Evolutionary conservation across 768 basidiomycete genomes (phyloP).

Genomic region (Suillus fuscotomentosus): DNA sequence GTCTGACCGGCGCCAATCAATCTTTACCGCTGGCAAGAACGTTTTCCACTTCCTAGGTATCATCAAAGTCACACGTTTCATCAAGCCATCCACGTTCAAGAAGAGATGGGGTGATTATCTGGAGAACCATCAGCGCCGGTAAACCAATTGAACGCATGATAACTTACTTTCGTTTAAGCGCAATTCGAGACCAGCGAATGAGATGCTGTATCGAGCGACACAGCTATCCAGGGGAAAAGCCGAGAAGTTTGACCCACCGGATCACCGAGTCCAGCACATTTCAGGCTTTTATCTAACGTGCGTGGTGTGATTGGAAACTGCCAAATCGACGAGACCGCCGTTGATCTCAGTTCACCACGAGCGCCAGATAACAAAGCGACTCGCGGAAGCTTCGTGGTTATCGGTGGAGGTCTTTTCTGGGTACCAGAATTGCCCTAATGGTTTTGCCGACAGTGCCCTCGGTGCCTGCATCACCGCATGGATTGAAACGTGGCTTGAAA

Average conservation of each 20-base stretch:
- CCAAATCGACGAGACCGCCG: slow-evolving; percentile 3
- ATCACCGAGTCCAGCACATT: slow-evolving; percentile 38
- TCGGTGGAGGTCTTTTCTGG: slow-evolving; percentile 44
- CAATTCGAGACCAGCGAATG: slow-evolving; percentile 39
- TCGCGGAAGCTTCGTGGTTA: slow-evolving; percentile 49
- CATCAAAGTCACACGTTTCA: slow-evolving; percentile 31
- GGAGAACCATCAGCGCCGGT: slow-evolving; percentile 2
- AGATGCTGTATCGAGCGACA: slow-evolving; percentile 27
- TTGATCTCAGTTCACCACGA: background rate
- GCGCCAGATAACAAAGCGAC: slow-evolving; percentile 5
- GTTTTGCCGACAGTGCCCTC: slow-evolving; percentile 43
- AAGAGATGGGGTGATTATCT: slow-evolving; percentile 15
- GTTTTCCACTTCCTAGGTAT: slow-evolving; percentile 27
- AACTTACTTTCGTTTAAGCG: slow-evolving; percentile 16
- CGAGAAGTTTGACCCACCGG: slow-evolving; percentile 16
- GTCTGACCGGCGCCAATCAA: slow-evolving; percentile 36
- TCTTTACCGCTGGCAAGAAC: slow-evolving; percentile 37
- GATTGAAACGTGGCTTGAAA: background rate
- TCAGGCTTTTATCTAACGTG: slow-evolving; percentile 36
- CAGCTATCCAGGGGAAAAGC: background rate
- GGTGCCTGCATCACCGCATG: slow-evolving; percentile 24
- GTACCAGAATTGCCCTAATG: slow-evolving; percentile 42
- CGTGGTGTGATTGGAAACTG: slow-evolving; percentile 32
- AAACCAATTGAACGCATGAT: no score
- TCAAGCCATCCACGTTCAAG: slow-evolving; percentile 16